Conservation (phyloP, 2,329 filamentous ascomycete species). For the Trichophyton schoenleinii region DNA sequence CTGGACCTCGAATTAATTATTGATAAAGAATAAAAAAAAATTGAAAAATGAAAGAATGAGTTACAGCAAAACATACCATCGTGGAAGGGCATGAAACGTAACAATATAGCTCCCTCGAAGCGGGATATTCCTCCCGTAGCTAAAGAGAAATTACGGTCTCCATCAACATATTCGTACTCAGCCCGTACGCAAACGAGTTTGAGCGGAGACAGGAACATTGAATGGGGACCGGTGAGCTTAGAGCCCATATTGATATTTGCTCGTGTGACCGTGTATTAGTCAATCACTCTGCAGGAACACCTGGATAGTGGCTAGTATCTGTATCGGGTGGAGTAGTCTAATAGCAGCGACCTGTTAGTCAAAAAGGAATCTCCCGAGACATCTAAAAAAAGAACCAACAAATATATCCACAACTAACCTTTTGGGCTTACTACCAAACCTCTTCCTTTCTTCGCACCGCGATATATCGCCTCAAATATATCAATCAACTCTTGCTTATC, state of each 20-base stretch:
- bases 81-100: background rate
- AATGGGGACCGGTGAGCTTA: background rate
- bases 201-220: background rate
- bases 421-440: constrained; percentile 96
- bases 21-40: background rate
- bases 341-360: background rate
- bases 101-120: background rate
- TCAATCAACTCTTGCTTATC: constrained; percentile 98
- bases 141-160: background rate
- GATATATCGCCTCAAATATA: constrained; percentile 95
- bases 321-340: constrained; percentile 55
- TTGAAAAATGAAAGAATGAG: background rate
- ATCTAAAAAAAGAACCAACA: background rate
- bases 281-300: background rate
- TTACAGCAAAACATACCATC: background rate
- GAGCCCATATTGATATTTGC: background rate
- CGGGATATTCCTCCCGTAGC: background rate
- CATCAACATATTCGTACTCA: background rate
- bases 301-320: constrained; percentile 41
- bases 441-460: constrained; percentile 94
- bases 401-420: constrained; percentile 36
- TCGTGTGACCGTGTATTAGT: background rate
- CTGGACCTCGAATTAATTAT: background rate
- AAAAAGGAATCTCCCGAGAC: background rate
- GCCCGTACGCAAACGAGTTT: background rate